phyloP scores from a whole-genome alignment of 495 filamentous ascomycete species.

The Aspergillus saccharolyticus region DNA sequence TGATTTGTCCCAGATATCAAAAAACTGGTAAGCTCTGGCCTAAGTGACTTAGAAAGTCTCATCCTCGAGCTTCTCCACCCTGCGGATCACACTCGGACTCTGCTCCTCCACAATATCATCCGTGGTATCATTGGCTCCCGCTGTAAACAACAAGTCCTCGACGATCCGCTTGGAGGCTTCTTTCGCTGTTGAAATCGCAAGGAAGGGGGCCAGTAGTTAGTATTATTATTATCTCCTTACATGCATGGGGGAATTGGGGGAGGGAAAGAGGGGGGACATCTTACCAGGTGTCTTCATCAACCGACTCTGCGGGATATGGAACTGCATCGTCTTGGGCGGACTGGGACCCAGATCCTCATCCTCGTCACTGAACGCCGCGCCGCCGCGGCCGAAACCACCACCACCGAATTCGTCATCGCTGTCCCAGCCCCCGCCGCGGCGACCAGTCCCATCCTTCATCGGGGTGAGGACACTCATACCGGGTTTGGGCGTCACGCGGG shows the following conservation, averaged over 20 bases:
- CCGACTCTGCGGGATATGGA: constrained; percentile 80
- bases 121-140: constrained; percentile 50
- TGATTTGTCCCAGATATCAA: too few species aligned
- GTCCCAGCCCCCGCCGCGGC: constrained; percentile 47
- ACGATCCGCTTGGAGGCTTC: constrained; percentile 93
- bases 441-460: constrained; percentile 31
- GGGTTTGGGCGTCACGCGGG: constrained; percentile 47
- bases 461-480: constrained; percentile 79
- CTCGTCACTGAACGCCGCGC: constrained; percentile 14
- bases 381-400: constrained; percentile 23
- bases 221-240: background rate
- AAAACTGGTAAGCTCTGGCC: too few species aligned
- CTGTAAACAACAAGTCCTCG: constrained; percentile 80
- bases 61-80: constrained; percentile 59
- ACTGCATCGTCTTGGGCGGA: constrained; percentile 96
- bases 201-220: too few species aligned
- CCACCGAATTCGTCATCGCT: constrained; percentile 53
- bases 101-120: constrained; percentile 49
- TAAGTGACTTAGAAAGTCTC: constrained; percentile 66
- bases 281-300: constrained; percentile 87
- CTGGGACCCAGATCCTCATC: constrained; percentile 59
- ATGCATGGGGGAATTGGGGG: background rate
- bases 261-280: constrained; percentile 22
- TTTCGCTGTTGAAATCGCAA: too few species aligned
- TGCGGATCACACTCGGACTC: constrained; percentile 71